Conservation (phyloP, 176 grass and related monocot genomes). For the Leersia perrieri region DNA sequence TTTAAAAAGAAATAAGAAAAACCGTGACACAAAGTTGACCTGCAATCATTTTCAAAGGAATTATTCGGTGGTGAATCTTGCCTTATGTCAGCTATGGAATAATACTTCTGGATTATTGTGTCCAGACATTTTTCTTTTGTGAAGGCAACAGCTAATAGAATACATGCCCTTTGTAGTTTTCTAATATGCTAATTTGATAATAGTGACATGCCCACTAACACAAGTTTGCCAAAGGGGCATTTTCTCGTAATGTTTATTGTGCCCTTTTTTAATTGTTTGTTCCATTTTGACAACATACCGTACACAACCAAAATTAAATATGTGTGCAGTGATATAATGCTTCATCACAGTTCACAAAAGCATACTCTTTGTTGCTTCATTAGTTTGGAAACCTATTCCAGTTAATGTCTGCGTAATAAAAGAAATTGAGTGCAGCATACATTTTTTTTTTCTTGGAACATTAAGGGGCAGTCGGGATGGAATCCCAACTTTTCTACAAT, state of each 20-base stretch:
- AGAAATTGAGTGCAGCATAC: neutral
- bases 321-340: neutral
- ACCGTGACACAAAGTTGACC: neutral
- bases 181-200: constrained; percentile 11
- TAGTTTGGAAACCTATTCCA: neutral
- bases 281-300: neutral
- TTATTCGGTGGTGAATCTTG: constrained; percentile 12
- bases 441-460: neutral
- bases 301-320: neutral
- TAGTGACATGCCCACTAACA: constrained; percentile 27
- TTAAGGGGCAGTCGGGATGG: neutral
- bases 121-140: constrained; percentile 30
- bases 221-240: neutral
- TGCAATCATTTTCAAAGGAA: neutral
- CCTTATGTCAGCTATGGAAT: constrained; percentile 22
- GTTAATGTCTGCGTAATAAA: neutral
- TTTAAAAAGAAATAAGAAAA: neutral
- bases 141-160: constrained; percentile 4
- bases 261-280: neutral
- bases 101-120: constrained; percentile 7
- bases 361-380: neutral
- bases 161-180: neutral
- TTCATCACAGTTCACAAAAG: neutral
- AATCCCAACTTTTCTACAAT: neutral
- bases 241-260: neutral